Evolutionary conservation across 139 green algal species (phyloP).

Genomic region (Chlamydomonas schloesseri): DNA sequence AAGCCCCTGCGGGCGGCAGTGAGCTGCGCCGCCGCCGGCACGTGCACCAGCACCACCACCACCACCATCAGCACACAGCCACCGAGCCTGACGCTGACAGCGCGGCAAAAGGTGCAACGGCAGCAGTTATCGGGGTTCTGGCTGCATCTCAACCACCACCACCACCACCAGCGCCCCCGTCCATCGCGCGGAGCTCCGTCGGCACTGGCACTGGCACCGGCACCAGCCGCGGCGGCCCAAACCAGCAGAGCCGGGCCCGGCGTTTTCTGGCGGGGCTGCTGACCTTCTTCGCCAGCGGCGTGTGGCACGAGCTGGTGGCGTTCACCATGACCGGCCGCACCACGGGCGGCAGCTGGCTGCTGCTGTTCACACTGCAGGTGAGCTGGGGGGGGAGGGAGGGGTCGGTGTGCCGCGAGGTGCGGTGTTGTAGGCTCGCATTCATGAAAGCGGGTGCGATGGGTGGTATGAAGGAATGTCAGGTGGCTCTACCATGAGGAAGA

Average conservation of each 20-base stretch:
- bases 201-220: not conserved
- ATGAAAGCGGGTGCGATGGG: too few relatives aligned
- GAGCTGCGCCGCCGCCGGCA: not conserved
- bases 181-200: not conserved
- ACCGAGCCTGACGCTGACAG: not conserved
- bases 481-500: too few relatives aligned
- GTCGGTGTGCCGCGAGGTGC: too few relatives aligned
- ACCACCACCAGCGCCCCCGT: too few relatives aligned
- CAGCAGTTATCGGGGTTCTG: too few relatives aligned
- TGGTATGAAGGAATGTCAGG: too few relatives aligned
- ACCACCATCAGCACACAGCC: not conserved
- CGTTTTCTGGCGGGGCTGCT: constrained; percentile 27
- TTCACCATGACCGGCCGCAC: constrained; percentile 5
- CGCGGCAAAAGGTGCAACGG: too few relatives aligned
- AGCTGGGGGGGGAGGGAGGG: too few relatives aligned
- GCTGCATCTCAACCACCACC: too few relatives aligned
- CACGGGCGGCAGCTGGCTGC: constrained; percentile 3
- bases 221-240: not conserved
- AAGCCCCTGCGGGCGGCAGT: too few relatives aligned
- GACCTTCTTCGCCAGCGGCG: constrained; percentile 48
- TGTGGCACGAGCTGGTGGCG: constrained; percentile 66
- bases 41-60: not conserved
- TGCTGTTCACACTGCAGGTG: constrained; percentile 41
- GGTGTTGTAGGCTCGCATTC: too few relatives aligned
- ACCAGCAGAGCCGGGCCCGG: too few relatives aligned